Evolutionary conservation across 148 eudicot species (phyloP).

Genomic region (Hydrangea macrophylla): DNA sequence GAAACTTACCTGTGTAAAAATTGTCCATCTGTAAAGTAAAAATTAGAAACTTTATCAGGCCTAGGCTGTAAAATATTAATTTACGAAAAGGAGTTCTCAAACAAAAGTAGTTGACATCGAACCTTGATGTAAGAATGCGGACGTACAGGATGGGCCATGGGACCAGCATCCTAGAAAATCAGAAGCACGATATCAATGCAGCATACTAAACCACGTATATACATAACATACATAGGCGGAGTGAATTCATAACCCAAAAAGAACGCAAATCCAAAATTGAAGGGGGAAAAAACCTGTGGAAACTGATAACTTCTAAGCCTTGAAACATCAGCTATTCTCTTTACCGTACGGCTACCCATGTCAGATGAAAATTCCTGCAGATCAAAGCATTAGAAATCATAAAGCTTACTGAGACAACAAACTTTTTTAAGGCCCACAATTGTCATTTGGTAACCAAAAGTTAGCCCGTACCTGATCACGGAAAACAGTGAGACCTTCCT

Average conservation of each 20-base stretch:
- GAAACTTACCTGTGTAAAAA: slow-evolving; percentile 80
- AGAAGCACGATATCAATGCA: slow-evolving; percentile 11
- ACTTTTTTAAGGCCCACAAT: neutral
- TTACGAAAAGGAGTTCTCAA: neutral
- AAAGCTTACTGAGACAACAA: neutral
- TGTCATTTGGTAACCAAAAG: slow-evolving; percentile 8
- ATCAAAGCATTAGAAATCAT: neutral
- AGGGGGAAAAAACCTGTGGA: slow-evolving; percentile 66
- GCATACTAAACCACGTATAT: neutral
- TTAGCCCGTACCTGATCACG: slow-evolving; percentile 78
- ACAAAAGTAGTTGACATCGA: neutral
- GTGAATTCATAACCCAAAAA: neutral
- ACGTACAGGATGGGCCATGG: slow-evolving; percentile 99
- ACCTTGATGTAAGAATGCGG: slow-evolving; percentile 99
- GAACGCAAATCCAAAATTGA: neutral
- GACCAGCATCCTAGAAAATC: slow-evolving; percentile 87
- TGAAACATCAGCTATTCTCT: slow-evolving; percentile 93
- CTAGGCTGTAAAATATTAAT: neutral
- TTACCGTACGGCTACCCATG: slow-evolving; percentile 96
- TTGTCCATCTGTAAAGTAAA: slow-evolving; percentile 84
- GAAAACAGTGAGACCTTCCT: slow-evolving; percentile 99
- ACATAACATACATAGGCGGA: neutral
- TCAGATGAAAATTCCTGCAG: slow-evolving; percentile 96
- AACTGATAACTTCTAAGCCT: slow-evolving; percentile 83
- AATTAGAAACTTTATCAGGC: neutral